These are phyloP conservation scores for Aspergillus texensis DNA, from an alignment of 2,329 filamentous ascomycete species.

Conservation along the genomic window DNA sequence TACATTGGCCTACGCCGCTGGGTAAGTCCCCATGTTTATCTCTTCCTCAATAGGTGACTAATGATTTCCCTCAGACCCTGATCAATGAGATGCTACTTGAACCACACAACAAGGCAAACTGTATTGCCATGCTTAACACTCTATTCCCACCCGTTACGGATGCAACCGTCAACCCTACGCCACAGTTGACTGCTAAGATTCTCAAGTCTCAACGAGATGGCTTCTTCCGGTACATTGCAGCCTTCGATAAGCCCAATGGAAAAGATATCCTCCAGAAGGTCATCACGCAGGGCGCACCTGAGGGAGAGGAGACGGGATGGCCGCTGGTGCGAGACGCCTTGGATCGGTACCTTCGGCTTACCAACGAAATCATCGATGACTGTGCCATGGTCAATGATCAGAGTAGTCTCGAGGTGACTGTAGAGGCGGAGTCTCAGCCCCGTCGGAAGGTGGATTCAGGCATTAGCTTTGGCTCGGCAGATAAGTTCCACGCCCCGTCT, in stretches of 20 bases:
- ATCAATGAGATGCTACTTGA: slow-evolving; percentile 66
- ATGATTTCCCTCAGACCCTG: slow-evolving; percentile 51
- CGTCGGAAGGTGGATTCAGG: slow-evolving; percentile 65
- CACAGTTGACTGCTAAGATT: slow-evolving; percentile 54
- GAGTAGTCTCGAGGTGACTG: slow-evolving; percentile 37
- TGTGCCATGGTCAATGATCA: slow-evolving; percentile 54
- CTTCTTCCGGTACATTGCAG: slow-evolving; percentile 65
- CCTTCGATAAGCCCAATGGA: slow-evolving; percentile 57
- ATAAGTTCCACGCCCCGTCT: slow-evolving; percentile 40
- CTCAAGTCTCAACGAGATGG: slow-evolving; percentile 61
- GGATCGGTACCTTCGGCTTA: slow-evolving; percentile 60
- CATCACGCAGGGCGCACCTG: slow-evolving; percentile 55
- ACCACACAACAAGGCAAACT: slow-evolving; percentile 67
- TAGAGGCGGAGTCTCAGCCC: slow-evolving; percentile 28
- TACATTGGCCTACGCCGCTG: slow-evolving; percentile 66
- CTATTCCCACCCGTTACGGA: slow-evolving; percentile 61
- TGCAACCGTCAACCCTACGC: slow-evolving; percentile 50
- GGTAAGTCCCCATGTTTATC: slow-evolving; percentile 47
- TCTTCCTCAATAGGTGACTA: slow-evolving; percentile 21
- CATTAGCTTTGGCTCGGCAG: slow-evolving; percentile 57
- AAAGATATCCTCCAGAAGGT: slow-evolving; percentile 56
- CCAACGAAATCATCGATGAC: slow-evolving; percentile 65
- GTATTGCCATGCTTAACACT: slow-evolving; percentile 69
- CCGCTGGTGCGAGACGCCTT: slow-evolving; percentile 50
- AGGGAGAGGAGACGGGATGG: slow-evolving; percentile 61